Base-by-base conservation (phyloP, 2,329 filamentous ascomycete species). In the Fusarium sp. region DNA sequence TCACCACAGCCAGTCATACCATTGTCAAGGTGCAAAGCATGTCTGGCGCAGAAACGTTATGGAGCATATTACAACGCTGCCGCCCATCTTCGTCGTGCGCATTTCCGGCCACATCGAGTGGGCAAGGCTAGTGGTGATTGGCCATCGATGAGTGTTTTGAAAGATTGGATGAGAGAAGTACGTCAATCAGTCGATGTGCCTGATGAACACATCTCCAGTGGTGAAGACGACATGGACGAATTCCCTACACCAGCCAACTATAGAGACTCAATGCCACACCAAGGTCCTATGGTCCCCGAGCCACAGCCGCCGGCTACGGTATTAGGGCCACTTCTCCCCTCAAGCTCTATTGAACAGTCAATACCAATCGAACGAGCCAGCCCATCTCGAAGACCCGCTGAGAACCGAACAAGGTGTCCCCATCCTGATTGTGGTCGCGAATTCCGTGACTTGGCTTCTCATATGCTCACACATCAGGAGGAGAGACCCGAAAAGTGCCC, bases 401-500 rank as follows among this genome's bases (percentile, higher is more conserved):
- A 82, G 33, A 83, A 83, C 59, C 80, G 83, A 37, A 84, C 81
- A 52, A 81, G 83, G 41, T 88, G 86, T 68, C 85, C 86, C 23
- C 83, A 86, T 60, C 84, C 86, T 3, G 85, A 88, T 44, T 89
- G 86, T 64, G 86, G 86, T 13, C 84, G 85, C 37, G 81, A 86
- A 8, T 88, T 88, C 77, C 88, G 90, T 71, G 88, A 90, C 67
- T 79, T 91, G 15, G 84, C 96, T 73, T 94, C 96, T 7, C 96
- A 99, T 78, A 97, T 97, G 92, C 88, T 98, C 71, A 99, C 96
- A 1, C 96, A 99, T 78, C 93, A 97, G 81, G 91, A 91, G 63
- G 94, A 97, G 80, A 87, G 96, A 31, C 96, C 96, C 0, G 95
- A 98, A 77, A 98, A 98, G 79, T 99, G 96, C 78, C 95, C 95